A percentile compares a stretch with the other conserved stretches of the same genome.
Conservation (phyloP, 164 flowering plant genomes). For the Brasenia schreberi region DNA sequence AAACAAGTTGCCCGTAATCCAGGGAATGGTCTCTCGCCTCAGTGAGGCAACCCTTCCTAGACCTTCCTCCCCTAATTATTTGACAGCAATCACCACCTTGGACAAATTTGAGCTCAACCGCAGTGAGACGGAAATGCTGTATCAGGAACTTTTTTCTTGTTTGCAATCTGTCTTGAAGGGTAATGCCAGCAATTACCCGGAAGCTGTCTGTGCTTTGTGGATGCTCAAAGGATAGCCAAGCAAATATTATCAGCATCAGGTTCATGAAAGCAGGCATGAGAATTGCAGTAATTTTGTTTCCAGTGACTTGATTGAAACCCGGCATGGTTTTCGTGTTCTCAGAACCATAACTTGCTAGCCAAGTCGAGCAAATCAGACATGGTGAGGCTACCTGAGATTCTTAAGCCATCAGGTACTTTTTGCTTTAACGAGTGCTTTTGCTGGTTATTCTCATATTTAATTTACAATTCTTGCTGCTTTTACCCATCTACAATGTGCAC, state of each 20-base stretch:
- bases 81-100: not conserved
- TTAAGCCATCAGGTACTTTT: no score
- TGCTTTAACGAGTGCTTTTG: no score
- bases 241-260: constrained; percentile 12
- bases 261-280: not conserved
- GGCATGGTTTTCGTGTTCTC: no score
- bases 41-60: constrained; percentile 1
- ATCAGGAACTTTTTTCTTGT: constrained; percentile 23
- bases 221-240: constrained; percentile 30
- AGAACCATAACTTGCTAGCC: no score
- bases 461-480: no score
- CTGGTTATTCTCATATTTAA: no score
- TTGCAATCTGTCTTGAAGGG: constrained; percentile 26
- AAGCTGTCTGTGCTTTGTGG: constrained; percentile 23
- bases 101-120: constrained; percentile 4
- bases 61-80: not conserved
- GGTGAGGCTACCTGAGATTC: no score
- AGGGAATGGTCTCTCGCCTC: constrained; percentile 5
- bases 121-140: constrained; percentile 11
- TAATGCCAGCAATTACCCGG: constrained; percentile 14
- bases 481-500: no score
- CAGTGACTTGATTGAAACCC: no score
- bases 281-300: not conserved
- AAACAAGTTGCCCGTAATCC: constrained; percentile 3
- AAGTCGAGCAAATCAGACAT: no score